phyloP scores from a whole-genome alignment of 345 rosid genomes.

The Schrenkiella parvula region DNA sequence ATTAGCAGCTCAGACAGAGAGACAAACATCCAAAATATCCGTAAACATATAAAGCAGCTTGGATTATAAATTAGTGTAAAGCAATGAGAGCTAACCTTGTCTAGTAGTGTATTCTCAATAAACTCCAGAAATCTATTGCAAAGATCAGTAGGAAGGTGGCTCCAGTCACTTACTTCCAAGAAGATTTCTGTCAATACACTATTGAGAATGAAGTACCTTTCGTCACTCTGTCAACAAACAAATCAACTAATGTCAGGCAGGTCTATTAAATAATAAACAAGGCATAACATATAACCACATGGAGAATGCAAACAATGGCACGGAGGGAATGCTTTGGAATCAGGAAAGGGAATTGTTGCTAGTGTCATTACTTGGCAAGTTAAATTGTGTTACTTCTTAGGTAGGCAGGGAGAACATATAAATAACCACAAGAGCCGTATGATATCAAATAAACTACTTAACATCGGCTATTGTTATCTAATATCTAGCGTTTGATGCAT shows the following conservation, averaged over 20 bases:
- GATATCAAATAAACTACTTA: not conserved
- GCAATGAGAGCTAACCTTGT: constrained; percentile 46
- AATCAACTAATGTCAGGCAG: constrained; percentile 11
- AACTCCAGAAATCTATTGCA: constrained; percentile 56
- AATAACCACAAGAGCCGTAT: not conserved
- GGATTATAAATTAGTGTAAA: not conserved
- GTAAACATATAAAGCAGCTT: not conserved
- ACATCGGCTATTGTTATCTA: not conserved
- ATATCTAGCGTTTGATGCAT: not conserved
- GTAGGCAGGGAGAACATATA: not conserved
- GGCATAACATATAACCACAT: not conserved
- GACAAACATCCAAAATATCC: not conserved
- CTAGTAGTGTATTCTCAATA: constrained; percentile 58
- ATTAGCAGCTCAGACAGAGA: constrained; percentile 1
- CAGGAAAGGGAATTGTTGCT: not conserved
- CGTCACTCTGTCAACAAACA: constrained; percentile 58
- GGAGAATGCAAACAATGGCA: not conserved
- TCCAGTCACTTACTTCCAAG: constrained; percentile 56
- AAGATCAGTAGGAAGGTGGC: constrained; percentile 44
- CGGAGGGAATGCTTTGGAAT: not conserved
- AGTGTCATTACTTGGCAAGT: not conserved
- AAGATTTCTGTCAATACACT: constrained; percentile 56
- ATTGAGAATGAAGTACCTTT: constrained; percentile 61
- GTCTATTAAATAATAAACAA: not conserved
- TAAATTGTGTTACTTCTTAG: not conserved